Evolutionary conservation across 2,329 filamentous ascomycete species (phyloP), one percentile per base, ranked within the genome.

Genomic region (Aspergillus flavus): DNA sequence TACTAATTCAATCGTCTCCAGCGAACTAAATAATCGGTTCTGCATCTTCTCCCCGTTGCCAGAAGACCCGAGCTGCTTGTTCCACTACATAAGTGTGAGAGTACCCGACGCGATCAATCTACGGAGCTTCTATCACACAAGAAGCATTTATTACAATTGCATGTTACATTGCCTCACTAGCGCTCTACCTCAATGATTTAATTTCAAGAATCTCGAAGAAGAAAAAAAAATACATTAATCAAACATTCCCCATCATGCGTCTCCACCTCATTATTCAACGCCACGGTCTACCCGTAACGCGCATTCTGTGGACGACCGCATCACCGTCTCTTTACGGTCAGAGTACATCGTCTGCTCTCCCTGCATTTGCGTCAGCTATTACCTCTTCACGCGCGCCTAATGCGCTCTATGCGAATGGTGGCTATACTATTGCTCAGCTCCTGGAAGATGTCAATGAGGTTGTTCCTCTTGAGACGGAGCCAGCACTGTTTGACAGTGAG

Each of bases 401-500:
- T 65, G 72, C 73, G 41, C 71, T 75, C 16, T 78, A 73, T 61
- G 72, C 72, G 12, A 75, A 83, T 59, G 81, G 83, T 16, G 84
- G 89, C 53, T 84, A 88, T 59, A 96, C 92, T 2, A 84, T 97
- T 64, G 86, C 91, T 34, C 87, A 90, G 68, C 85, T 97, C 2
- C 83, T 97, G 43, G 87, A 91, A 66, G 86, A 92, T 64, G 83
- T 97, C 68, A 94, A 96, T 77, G 87, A 91, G 50, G 84, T 91
- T 19, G 82, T 97, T 2, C 93, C 94, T 0, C 86, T 98, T 0
- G 93, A 97, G 79, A 88, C 89, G 61, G 84, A 84, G 46, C 71
- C 73, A 3, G 72, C 63, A 23, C 61, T 70, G 30, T 72, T 74
- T 45, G 73, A 74, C 50, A 66, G 72, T 10, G 74, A 76, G 43